Evolutionary conservation across 1,284 basidiomycete genomes (phyloP).

Genomic region (Cutaneotrichosporon sp.): DNA sequence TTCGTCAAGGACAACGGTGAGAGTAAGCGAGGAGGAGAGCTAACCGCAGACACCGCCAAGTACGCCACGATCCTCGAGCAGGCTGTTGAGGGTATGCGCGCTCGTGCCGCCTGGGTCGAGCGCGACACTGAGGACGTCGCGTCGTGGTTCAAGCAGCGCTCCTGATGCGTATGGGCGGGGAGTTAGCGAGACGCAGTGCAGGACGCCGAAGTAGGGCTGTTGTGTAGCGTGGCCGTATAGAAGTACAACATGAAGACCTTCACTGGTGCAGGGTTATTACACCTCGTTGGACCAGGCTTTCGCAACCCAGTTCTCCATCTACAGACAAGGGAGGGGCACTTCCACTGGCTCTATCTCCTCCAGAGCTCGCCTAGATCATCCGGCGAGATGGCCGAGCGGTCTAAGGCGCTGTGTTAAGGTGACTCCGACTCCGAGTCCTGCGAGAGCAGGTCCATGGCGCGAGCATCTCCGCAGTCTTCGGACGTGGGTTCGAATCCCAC

Average conservation of each 20-base stretch:
- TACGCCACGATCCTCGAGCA: conserved; percentile 58
- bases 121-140: conserved; percentile 57
- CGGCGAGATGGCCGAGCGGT: conserved; percentile 28
- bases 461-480: conserved; percentile 36
- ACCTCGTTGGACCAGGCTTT: too few relatives aligned
- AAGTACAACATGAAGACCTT: too few relatives aligned
- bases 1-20: conserved; percentile 63
- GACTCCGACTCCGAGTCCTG: background rate
- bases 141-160: conserved; percentile 61
- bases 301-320: too few relatives aligned
- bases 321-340: too few relatives aligned
- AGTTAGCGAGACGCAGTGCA: too few relatives aligned
- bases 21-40: background rate
- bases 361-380: too few relatives aligned
- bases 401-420: conserved; percentile 32
- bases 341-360: background rate
- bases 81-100: conserved; percentile 58
- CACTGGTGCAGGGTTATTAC: too few relatives aligned
- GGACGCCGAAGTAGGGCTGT: background rate
- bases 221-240: background rate
- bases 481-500: conserved; percentile 53
- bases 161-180: conserved; percentile 27
- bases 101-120: conserved; percentile 58
- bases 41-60: conserved; percentile 44
- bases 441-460: too few relatives aligned